Evolutionary conservation across 192 early-diverging fungal species (phyloP).

Genomic region (Coemansia sp.): DNA sequence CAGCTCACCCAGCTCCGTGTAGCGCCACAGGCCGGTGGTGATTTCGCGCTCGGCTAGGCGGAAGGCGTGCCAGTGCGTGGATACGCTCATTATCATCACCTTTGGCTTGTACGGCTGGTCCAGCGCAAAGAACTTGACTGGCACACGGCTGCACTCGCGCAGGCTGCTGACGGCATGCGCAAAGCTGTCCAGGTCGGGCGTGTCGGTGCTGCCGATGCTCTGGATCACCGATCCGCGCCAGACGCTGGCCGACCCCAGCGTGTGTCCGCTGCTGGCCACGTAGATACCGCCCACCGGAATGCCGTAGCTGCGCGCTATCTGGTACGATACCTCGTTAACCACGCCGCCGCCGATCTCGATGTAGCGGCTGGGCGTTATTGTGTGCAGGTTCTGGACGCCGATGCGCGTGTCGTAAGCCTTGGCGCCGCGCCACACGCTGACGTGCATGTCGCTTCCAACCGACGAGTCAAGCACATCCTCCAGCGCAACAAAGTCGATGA

Average conservation of each 20-base stretch:
- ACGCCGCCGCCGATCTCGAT: slow-evolving; percentile 89
- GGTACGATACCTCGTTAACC: slow-evolving; percentile 75
- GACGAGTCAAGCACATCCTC: slow-evolving; percentile 60
- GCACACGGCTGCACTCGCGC: slow-evolving; percentile 75
- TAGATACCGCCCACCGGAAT: slow-evolving; percentile 76
- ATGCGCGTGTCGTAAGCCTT: slow-evolving; percentile 51
- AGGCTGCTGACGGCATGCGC: slow-evolving; percentile 69
- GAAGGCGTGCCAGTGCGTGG: slow-evolving; percentile 86
- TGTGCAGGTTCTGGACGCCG: slow-evolving; percentile 67
- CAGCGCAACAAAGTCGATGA: slow-evolving; percentile 67
- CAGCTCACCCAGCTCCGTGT: slow-evolving; percentile 65
- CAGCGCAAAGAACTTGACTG: slow-evolving; percentile 68
- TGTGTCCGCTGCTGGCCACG: slow-evolving; percentile 73
- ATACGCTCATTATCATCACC: slow-evolving; percentile 81
- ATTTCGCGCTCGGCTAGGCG: slow-evolving; percentile 76
- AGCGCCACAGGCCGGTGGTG: slow-evolving; percentile 79
- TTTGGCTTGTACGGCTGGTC: slow-evolving; percentile 78
- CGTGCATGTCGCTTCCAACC: slow-evolving; percentile 52
- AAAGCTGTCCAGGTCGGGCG: slow-evolving; percentile 76
- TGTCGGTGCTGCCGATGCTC: slow-evolving; percentile 70
- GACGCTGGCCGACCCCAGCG: slow-evolving; percentile 64
- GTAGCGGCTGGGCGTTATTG: slow-evolving; percentile 80
- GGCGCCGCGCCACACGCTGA: slow-evolving; percentile 65
- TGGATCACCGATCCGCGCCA: slow-evolving; percentile 72
- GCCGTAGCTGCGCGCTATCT: slow-evolving; percentile 71